Evolutionary conservation across 2,329 filamentous ascomycete species (phyloP), one percentile per base, ranked within the genome.

Genomic region (Microsporum audouinii): DNA sequence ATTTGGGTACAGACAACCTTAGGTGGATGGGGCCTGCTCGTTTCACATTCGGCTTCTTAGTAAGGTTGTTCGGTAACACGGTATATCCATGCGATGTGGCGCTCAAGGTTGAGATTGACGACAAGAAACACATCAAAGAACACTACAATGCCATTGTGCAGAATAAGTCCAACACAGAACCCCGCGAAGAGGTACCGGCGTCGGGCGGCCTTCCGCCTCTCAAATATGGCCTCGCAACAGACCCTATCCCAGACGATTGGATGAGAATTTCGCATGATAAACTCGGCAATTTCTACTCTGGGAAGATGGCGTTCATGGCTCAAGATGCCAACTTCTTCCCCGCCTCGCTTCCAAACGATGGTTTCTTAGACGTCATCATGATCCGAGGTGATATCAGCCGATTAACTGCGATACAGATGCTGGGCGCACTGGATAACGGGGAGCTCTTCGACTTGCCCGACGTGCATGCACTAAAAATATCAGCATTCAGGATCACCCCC

Each of bases 241-340:
- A 95, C 66, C 80, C 86, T 14, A 72, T 97, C 0, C 91, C 91
- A 0, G 76, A 82, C 1, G 87, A 83, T 53, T 99, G 94, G 91
- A 80, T 88, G 63, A 76, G 87, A 23, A 76, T 88, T 2, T 83
- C 88, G 0, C 82, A 88, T 64, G 84, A 94, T 64, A 89, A 87
- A 34, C 78, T 99, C 60, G 91, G 91, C 55, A 96, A 89, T 69
- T 95, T 99, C 72, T 97, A 95, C 75, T 88, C 87, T 36, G 94
- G 94, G 64, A 99, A 96, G 72, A 95, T 97, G 87, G 85, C 88
- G 29, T 95, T 88, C 73, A 92, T 99, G 89, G 86, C 91, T 0
- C 82, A 89, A 10, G 87, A 92, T 65, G 82, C 86, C 62, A 90
- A 91, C 69, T 95, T 97, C 77, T 95, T 79, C 80, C 89, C 31